Evolutionary conservation across 1,139 yeast genomes (phyloP), one percentile per base, ranked within the genome.

Genomic region (Nakaseomyces nivariensis): DNA sequence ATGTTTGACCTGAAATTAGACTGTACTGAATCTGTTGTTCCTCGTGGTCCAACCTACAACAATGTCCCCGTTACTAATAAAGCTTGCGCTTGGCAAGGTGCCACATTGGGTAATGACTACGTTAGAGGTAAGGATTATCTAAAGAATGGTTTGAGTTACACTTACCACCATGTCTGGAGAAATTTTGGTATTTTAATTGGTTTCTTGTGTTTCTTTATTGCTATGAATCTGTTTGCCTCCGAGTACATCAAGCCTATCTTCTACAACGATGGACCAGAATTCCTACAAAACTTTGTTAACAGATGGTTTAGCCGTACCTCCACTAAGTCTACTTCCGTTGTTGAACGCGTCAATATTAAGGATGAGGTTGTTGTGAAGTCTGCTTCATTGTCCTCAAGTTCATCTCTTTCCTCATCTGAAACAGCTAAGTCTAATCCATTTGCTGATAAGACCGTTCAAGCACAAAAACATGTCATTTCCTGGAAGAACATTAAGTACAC

Each of bases 401-500:
- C 54, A n/a, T 51, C 56, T 9, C 42, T 53, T n/a, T 48, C 53
- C 4, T 48, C 52, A 24, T 32, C 46, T 4, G 50, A 50, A 13
- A 50, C 49, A 5, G 42, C 45, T 33, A 37, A 47, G 34, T 24
- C 44, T 72, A 73, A 44, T 58, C 73, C 76, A 5, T 77, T 74
- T 54, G 48, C 37, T 25, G 44, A 49, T 24, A 48, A 49, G n/a
- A 59, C 74, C 49, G 76, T 74, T 49, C 78, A 79, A 52, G 60
- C 65, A 25, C 62, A 71, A 43, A 79, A 53, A 24, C 62, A 58
- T 47, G 78, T 54, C 61, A 67, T 53, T 69, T 74, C 67, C 63
- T 72, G 79, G 78, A 67, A 68, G 51, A 64, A 73, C 54, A 69
- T 76, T 37, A 65, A 69, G 50, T 76, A 75, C 53, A 68, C 66